Conservation (phyloP, 2,329 filamentous ascomycete genomes). For the Aspergillus vadensis region DNA sequence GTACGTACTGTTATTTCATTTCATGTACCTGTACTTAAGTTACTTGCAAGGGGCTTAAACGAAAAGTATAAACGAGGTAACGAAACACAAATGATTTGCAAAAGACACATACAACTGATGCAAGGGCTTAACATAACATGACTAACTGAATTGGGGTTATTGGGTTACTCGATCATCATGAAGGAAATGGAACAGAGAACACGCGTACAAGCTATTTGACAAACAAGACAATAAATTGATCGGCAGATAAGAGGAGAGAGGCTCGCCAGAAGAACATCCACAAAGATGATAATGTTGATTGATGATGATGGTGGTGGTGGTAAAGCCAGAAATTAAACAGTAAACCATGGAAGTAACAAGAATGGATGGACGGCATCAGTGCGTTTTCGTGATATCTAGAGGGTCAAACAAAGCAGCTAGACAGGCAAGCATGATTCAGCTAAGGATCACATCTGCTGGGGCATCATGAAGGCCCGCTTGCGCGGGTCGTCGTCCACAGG, state of each 20-base stretch:
- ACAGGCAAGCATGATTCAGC: background rate
- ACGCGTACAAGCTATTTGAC: background rate
- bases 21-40: too few relatives aligned
- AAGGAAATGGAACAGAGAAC: background rate
- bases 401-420: background rate
- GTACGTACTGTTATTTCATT: too few relatives aligned
- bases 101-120: background rate
- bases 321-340: background rate
- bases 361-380: background rate
- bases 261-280: background rate
- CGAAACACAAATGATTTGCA: too few relatives aligned
- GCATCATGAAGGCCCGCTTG: slow-evolving; percentile 25
- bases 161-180: background rate
- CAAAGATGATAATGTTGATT: background rate
- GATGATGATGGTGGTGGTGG: too few relatives aligned
- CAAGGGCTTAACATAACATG: background rate
- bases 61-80: too few relatives aligned
- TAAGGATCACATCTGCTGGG: slow-evolving; percentile 16
- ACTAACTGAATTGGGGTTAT: too few relatives aligned
- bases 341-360: background rate
- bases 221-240: background rate
- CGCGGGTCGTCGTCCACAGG: slow-evolving; percentile 24
- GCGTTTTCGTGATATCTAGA: slow-evolving; percentile 2
- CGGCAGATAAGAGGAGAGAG: background rate
- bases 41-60: too few relatives aligned